Conservation (phyloP, 169 alveolate species). For the Eimeria mitis region DNA sequence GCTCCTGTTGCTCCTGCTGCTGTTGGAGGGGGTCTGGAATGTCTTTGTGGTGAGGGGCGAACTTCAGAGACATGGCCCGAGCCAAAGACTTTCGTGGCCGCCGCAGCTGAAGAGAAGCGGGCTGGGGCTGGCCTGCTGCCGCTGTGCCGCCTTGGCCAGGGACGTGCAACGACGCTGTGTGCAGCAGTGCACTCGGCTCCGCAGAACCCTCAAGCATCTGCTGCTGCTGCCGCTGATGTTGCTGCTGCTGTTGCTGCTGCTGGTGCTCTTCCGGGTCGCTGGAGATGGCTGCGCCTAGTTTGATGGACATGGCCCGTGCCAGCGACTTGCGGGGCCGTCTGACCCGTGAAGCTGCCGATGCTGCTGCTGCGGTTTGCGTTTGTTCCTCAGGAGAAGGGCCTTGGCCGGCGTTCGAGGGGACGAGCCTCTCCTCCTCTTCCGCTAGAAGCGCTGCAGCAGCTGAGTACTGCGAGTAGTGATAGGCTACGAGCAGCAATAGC, state of each 20-base stretch:
- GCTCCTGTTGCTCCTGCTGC: slow-evolving; percentile 41
- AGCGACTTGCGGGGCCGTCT: slow-evolving; percentile 43
- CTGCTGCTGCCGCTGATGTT: slow-evolving; percentile 28
- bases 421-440: slow-evolving; percentile 32
- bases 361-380: background rate
- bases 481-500: slow-evolving; percentile 55
- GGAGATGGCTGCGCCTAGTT: background rate
- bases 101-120: slow-evolving; percentile 5
- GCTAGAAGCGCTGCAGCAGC: slow-evolving; percentile 63
- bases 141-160: background rate
- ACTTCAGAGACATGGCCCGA: slow-evolving; percentile 58
- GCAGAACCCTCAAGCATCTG: slow-evolving; percentile 1
- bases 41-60: background rate
- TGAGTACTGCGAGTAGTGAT: slow-evolving; percentile 71
- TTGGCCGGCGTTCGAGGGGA: background rate
- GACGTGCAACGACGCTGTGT: slow-evolving; percentile 10
- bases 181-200: background rate
- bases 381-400: background rate
- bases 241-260: slow-evolving; percentile 44
- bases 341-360: slow-evolving; percentile 16
- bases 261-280: slow-evolving; percentile 30
- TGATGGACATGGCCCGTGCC: slow-evolving; percentile 65
- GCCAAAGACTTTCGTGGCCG: slow-evolving; percentile 53
- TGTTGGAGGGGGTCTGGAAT: background rate
- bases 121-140: slow-evolving; percentile 45